Percentiles rank a stretch among this genome's conserved stretches.
phyloP scores from a whole-genome alignment of 805 yeast species.

The Starmerella scarabaei region DNA sequence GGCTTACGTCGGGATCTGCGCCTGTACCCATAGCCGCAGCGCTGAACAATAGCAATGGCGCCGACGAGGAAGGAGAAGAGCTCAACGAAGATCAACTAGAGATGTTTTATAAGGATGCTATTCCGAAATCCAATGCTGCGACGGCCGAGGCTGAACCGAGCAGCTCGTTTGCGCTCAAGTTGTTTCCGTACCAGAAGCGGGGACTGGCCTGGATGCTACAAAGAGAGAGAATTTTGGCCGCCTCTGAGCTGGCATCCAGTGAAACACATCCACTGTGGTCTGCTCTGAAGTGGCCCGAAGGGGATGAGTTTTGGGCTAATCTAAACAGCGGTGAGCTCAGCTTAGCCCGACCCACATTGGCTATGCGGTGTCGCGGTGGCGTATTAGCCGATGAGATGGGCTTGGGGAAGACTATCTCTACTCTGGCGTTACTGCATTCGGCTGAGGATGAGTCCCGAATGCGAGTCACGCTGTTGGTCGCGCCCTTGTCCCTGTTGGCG shows the following conservation, averaged over 20 bases:
- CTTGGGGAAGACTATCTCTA: constrained; percentile 80
- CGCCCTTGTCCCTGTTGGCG: constrained; percentile 80
- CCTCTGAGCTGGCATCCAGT: constrained; percentile 30
- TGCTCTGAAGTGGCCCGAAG: constrained; percentile 56
- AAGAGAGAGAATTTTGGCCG: constrained; percentile 52
- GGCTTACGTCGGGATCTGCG: constrained; percentile 15
- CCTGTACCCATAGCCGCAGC: constrained; percentile 1
- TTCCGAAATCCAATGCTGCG: constrained; percentile 29
- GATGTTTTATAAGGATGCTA: constrained; percentile 48
- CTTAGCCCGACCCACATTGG: constrained; percentile 49
- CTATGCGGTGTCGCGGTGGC: constrained; percentile 59
- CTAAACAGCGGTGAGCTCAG: constrained; percentile 71
- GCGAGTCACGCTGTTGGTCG: constrained; percentile 50
- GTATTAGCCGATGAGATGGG: constrained; percentile 96
- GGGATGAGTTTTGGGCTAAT: constrained; percentile 53
- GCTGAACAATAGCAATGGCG: constrained; percentile 18
- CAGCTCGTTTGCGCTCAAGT: constrained; percentile 40
- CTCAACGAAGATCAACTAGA: constrained; percentile 61
- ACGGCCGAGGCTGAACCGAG: constrained; percentile 31
- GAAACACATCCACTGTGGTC: constrained; percentile 76
- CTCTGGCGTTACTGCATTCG: constrained; percentile 57
- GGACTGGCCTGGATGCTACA: constrained; percentile 85
- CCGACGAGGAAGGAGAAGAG: constrained; percentile 30
- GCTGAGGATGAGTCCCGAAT: constrained; percentile 24
- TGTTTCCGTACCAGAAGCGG: constrained; percentile 70